Percentiles rank a stretch among this genome's conserved stretches.
These are phyloP conservation scores for Trichaptum fuscoviolaceum DNA, from an alignment of 768 basidiomycete species.

Conservation along the genomic window DNA sequence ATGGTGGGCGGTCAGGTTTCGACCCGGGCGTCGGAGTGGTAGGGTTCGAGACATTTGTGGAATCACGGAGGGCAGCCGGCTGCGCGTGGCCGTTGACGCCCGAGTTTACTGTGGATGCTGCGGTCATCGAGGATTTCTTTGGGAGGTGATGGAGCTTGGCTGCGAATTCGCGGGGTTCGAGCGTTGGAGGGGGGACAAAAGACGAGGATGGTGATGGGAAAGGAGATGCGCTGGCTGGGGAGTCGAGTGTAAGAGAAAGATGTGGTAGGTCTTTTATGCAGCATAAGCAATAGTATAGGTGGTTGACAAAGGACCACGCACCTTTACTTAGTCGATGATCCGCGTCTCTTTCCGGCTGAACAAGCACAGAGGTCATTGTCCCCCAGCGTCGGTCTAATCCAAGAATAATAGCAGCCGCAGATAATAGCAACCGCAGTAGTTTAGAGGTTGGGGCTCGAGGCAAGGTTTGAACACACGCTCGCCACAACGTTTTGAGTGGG, in stretches of 20 bases:
- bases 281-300: neutral
- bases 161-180: constrained; percentile 1
- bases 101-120: neutral
- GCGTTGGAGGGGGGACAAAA: neutral
- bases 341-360: neutral
- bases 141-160: neutral
- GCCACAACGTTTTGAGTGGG: neutral
- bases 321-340: neutral
- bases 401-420: neutral
- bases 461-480: neutral
- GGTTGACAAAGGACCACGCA: neutral
- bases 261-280: constrained; percentile 17
- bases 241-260: constrained; percentile 32
- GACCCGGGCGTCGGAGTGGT: neutral
- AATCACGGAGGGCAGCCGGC: neutral
- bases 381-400: neutral
- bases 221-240: constrained; percentile 36
- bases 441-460: neutral
- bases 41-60: neutral
- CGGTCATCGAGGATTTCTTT: neutral
- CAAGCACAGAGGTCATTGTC: neutral
- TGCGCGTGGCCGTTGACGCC: constrained; percentile 3
- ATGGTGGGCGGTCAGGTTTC: neutral
- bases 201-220: constrained; percentile 39
- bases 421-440: neutral